A percentile compares a stretch with the other conserved stretches of the same genome.
Evolutionary conservation across 352 stramenopile species (phyloP).

Genomic region (Phytophthora quininea): DNA sequence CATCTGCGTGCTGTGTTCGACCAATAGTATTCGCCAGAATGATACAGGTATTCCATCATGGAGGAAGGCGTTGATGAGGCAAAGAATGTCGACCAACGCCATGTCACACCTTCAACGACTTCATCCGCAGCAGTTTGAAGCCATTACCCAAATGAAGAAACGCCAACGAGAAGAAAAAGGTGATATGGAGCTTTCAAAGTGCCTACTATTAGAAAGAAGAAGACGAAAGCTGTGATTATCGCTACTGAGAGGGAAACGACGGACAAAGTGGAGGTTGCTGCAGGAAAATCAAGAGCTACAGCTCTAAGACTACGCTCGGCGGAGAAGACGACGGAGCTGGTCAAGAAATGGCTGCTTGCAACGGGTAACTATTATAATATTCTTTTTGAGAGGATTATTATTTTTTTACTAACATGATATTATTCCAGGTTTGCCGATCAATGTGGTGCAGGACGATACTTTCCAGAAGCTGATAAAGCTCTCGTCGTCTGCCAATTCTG

Average conservation of each 20-base stretch:
- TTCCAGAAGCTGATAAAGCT: conserved; percentile 30
- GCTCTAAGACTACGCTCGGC: conserved; percentile 2
- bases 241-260: no score
- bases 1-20: conserved; percentile 40
- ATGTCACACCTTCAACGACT: conserved; percentile 38
- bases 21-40: conserved; percentile 2
- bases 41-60: conserved; percentile 18
- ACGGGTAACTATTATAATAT: conserved; percentile 9
- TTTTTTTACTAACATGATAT: neutral
- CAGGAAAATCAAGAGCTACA: neutral
- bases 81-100: conserved; percentile 50
- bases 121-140: conserved; percentile 32
- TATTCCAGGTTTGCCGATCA: conserved; percentile 16
- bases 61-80: conserved; percentile 38
- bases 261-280: neutral
- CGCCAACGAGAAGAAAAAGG: conserved; percentile 30
- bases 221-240: neutral
- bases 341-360: conserved; percentile 39
- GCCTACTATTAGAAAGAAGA: conserved; percentile 11
- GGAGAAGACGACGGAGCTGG: conserved; percentile 20
- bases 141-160: conserved; percentile 27
- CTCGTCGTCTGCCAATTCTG: neutral
- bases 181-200: conserved; percentile 1
- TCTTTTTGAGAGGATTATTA: neutral
- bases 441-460: conserved; percentile 18